phyloP scores from a whole-genome alignment of 129 eudicot genomes.

The Lactuca sativa region DNA sequence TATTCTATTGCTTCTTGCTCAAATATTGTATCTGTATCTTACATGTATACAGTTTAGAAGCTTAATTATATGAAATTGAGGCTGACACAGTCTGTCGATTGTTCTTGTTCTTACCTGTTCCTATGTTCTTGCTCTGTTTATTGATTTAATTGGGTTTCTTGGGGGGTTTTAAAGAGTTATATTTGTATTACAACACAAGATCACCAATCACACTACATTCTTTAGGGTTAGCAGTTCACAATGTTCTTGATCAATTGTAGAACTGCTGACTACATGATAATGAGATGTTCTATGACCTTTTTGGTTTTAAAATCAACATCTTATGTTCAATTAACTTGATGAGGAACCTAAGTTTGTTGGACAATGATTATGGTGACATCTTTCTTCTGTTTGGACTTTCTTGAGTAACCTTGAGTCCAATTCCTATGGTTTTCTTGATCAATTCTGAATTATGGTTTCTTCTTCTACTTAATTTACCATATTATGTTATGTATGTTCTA shows the following conservation, averaged over 20 bases:
- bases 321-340: neutral
- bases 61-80: constrained; percentile 9
- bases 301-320: neutral
- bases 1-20: neutral
- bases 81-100: neutral
- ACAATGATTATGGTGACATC: neutral
- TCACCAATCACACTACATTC: neutral
- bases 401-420: too few relatives aligned
- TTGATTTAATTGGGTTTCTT: constrained; percentile 9
- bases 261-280: neutral
- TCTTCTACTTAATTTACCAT: neutral
- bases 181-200: neutral
- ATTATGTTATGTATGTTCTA: neutral
- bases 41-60: neutral
- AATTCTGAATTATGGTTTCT: neutral
- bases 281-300: neutral
- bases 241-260: neutral
- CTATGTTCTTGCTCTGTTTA: neutral
- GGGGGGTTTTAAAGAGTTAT: constrained; percentile 5
- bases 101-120: neutral
- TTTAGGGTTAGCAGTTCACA: neutral
- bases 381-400: neutral
- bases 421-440: neutral
- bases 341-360: neutral
- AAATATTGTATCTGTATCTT: neutral